Conservation (phyloP, 2,329 filamentous ascomycete genomes). For the Aspergillus ibericus region DNA sequence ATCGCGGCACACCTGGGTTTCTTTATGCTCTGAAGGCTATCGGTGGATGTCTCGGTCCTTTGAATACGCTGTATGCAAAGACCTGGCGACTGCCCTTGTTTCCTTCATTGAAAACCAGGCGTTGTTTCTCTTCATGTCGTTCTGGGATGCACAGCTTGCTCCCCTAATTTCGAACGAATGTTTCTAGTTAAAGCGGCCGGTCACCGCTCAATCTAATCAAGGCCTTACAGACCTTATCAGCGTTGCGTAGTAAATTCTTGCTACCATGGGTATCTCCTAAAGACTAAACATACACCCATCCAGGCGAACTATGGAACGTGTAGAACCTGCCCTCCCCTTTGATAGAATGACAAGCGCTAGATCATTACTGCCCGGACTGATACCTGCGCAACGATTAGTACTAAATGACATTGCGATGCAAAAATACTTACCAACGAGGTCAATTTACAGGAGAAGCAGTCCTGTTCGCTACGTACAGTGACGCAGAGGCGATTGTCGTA, state of each 20-base stretch:
- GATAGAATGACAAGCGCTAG: background rate
- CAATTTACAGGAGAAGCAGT: background rate
- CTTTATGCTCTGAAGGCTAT: background rate
- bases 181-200: constrained; percentile 7
- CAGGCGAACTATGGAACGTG: constrained; percentile 7
- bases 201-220: constrained; percentile 8
- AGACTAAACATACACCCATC: constrained; percentile 19
- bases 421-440: background rate
- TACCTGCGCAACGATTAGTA: background rate
- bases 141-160: constrained; percentile 6
- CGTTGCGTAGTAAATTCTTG: constrained; percentile 14
- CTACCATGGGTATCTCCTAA: constrained; percentile 30
- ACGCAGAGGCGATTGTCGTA: background rate
- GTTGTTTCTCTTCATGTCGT: constrained; percentile 1
- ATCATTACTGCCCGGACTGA: background rate
- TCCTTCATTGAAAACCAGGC: background rate
- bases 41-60: background rate
- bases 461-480: too few relatives aligned
- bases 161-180: constrained; percentile 5
- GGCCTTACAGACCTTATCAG: background rate
- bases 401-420: background rate
- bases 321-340: background rate
- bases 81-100: constrained; percentile 5
- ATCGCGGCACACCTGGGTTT: constrained; percentile 1
- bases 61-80: background rate